Percentiles rank a stretch among this genome's conserved stretches.
These are phyloP conservation scores for Flaveria sonorensis DNA, from an alignment of 129 eudicot genomes.

Conservation along the genomic window DNA sequence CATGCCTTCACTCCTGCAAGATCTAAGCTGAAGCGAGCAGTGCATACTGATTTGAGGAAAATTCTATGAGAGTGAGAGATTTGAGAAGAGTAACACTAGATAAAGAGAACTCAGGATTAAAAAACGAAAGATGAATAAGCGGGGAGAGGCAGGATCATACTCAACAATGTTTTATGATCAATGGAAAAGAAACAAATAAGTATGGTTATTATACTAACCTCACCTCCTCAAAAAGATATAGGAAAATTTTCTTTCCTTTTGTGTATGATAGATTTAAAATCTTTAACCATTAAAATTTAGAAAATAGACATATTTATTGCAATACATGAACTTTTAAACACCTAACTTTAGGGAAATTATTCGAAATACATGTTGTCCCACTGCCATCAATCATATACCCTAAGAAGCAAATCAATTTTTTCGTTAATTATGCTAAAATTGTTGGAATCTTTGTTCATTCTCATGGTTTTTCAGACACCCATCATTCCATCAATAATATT, in stretches of 20 bases:
- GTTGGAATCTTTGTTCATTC: slow-evolving; percentile 43
- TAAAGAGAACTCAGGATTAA: no score
- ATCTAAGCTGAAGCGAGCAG: no score
- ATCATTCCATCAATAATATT: slow-evolving; percentile 35
- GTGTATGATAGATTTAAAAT: slow-evolving; percentile 39
- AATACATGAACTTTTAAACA: no score
- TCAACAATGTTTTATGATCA: slow-evolving; percentile 34
- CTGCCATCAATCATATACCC: slow-evolving; percentile 20
- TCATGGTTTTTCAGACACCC: slow-evolving; percentile 27
- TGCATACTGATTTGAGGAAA: no score
- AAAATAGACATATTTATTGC: neutral
- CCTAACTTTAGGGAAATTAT: slow-evolving; percentile 15
- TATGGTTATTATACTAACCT: slow-evolving; percentile 38
- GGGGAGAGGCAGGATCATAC: slow-evolving; percentile 3
- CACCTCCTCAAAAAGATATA: slow-evolving; percentile 39
- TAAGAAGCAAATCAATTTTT: slow-evolving; percentile 12
- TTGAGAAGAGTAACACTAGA: no score
- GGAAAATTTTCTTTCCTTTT: no score
- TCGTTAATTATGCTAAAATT: slow-evolving; percentile 41
- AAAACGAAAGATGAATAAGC: no score
- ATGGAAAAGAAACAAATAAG: slow-evolving; percentile 22
- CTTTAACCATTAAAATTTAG: slow-evolving; percentile 12
- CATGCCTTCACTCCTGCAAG: no score
- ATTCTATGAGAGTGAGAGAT: no score
- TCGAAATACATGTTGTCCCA: slow-evolving; percentile 26